Evolutionary conservation across 257 asterid species (phyloP), one percentile per base, ranked within the genome.

Genomic region (Hygrophila difformis): DNA sequence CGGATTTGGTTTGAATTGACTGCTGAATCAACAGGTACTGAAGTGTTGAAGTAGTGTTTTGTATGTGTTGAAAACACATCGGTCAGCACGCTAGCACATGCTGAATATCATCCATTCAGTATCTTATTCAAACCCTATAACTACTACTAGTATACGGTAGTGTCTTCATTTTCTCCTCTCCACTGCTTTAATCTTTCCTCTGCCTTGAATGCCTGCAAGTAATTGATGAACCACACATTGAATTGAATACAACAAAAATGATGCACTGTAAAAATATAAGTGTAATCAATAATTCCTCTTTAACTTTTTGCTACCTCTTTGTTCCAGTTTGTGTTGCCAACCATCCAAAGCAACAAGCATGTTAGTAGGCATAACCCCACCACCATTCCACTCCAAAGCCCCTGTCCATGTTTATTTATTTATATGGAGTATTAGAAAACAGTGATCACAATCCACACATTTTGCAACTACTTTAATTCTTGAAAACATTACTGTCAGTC

Each of bases 341-440:
- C 26, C 70, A 73, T 65, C 48, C 69, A 37, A 24, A 67, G 17
- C 59, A 77, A 26, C 19, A 65, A 44, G 45, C 54, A 17, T 19
- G 75, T 61, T 36, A 73, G 81, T 12, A 64, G 39, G 51, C 60
- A 37, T 28, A 68, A 60, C 17, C 81, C 81, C 9, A 42, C 4
- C 51, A 73, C 45, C 86, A 77, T 73, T 18, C 86, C 81, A 17
- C 60, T 61, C 78, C 76, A 73, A 29, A 77, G 50, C 0, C 81
- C 86, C 81, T 76, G 7, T 24, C 4, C 20, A 12, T 6, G 18
- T 33, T n/a, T n/a, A n/a, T 49, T 18, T 43, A 31, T 2, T 24
- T 7, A 10, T 21, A 1, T 24, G 18, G 23, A 9, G n/a, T n/a
- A n/a, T 24, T 24, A 2, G 5, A 7, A 3, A 16, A 8, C 0